phyloP scores from a whole-genome alignment of 257 asterid genomes.

The Linderniella brevidens region DNA sequence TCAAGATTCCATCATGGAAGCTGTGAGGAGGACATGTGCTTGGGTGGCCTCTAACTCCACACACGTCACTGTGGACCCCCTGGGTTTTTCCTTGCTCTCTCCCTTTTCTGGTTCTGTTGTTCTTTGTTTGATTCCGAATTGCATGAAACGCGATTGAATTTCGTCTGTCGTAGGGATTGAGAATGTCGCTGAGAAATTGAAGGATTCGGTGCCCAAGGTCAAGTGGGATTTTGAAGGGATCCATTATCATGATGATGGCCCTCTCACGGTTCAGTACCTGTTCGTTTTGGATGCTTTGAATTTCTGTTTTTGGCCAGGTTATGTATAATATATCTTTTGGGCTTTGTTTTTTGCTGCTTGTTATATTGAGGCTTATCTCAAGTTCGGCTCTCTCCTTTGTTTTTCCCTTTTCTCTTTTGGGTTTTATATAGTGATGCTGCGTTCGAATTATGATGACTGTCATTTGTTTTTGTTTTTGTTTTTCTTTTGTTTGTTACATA shows the following conservation, averaged over 20 bases:
- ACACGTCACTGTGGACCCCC: slow-evolving; percentile 57
- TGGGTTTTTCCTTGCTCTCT: slow-evolving; percentile 25
- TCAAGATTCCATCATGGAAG: slow-evolving; percentile 36
- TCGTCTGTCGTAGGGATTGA: slow-evolving; percentile 37
- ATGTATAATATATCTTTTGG: not conserved
- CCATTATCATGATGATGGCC: slow-evolving; percentile 83
- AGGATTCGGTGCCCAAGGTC: slow-evolving; percentile 68
- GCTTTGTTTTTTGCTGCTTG: not conserved
- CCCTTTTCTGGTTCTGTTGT: slow-evolving; percentile 6
- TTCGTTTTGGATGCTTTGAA: slow-evolving; percentile 86
- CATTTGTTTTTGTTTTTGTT: no score
- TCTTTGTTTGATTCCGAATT: not conserved
- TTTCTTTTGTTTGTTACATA: no score
- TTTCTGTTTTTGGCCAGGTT: slow-evolving; percentile 99
- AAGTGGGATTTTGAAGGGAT: slow-evolving; percentile 96
- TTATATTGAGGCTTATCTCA: not conserved
- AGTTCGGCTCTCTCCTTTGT: not conserved
- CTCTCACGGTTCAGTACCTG: slow-evolving; percentile 85
- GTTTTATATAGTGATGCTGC: no score
- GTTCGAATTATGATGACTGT: no score
- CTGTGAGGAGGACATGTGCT: slow-evolving; percentile 59
- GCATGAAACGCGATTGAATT: not conserved
- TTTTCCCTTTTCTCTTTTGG: not conserved
- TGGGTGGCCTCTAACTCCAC: slow-evolving; percentile 87
- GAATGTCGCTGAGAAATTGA: slow-evolving; percentile 46